Conservation (phyloP, 768 basidiomycete genomes). For the Leccinum subtestaceum region DNA sequence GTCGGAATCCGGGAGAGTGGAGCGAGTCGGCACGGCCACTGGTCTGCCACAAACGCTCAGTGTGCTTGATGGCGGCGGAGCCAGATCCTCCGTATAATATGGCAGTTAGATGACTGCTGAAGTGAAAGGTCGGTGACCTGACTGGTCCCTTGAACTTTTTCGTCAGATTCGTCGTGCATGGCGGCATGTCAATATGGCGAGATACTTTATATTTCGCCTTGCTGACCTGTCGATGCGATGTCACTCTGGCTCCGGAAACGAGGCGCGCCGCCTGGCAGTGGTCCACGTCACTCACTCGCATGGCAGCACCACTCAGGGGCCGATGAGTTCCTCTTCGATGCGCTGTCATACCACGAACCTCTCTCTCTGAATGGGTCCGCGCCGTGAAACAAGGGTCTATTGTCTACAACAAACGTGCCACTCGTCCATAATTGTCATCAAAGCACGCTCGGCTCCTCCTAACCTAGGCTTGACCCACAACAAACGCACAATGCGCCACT, state of each 20-base stretch:
- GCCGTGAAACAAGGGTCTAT: background rate
- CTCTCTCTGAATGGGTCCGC: constrained; percentile 3
- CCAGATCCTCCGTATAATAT: background rate
- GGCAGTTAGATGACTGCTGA: background rate
- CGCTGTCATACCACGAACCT: background rate
- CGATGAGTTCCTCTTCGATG: background rate
- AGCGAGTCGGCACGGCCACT: background rate
- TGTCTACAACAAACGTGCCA: background rate
- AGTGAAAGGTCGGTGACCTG: background rate
- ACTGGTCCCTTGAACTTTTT: constrained; percentile 4
- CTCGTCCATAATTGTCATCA: constrained; percentile 1
- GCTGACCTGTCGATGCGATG: constrained; percentile 8
- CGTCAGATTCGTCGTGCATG: constrained; percentile 6
- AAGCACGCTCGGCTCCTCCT: background rate
- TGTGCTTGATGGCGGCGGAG: background rate
- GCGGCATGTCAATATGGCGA: background rate
- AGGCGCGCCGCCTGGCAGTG: constrained; percentile 10
- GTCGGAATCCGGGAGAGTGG: background rate
- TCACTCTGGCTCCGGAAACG: constrained; percentile 3
- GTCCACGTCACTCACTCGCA: constrained; percentile 1
- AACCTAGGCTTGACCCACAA: background rate
- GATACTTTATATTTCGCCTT: background rate
- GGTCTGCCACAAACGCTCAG: background rate
- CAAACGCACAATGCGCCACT: constrained; percentile 9
- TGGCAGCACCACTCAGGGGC: constrained; percentile 1